Conservation (phyloP, 169 alveolate species). For the Perkinsus chesapeaki region DNA sequence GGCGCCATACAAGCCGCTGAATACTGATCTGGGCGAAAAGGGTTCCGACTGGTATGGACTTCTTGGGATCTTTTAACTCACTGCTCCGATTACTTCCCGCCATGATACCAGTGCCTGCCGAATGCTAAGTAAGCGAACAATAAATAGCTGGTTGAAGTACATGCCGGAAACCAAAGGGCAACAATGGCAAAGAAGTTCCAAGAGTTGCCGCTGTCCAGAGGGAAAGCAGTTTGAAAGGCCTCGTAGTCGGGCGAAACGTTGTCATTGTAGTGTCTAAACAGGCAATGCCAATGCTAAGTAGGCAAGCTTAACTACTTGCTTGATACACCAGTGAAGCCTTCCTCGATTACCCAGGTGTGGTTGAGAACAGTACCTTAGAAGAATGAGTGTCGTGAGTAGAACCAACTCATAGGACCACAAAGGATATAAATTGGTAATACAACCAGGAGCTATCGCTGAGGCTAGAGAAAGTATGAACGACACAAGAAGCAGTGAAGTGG, state of each 20-base stretch:
- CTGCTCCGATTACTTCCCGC: slow-evolving; percentile 57
- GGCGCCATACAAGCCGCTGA: not conserved
- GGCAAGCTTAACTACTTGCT: not conserved
- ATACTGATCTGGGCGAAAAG: slow-evolving; percentile 39
- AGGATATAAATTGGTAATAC: not conserved
- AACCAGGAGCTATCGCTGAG: not conserved
- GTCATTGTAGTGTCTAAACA: not conserved
- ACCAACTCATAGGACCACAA: too few relatives aligned
- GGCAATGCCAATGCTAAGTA: not conserved
- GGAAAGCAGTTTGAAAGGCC: slow-evolving; percentile 26
- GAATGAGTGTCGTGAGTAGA: too few relatives aligned
- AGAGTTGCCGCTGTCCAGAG: slow-evolving; percentile 22
- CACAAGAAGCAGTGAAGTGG: not conserved
- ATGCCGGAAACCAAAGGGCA: slow-evolving; percentile 53
- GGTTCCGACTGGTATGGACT: slow-evolving; percentile 57
- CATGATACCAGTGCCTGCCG: slow-evolving; percentile 46
- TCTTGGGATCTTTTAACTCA: slow-evolving; percentile 47
- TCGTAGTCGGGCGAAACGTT: slow-evolving; percentile 15
- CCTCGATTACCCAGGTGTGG: not conserved
- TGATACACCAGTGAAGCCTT: not conserved
- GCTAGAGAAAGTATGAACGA: not conserved
- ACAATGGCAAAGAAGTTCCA: slow-evolving; percentile 35
- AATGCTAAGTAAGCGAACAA: not conserved
- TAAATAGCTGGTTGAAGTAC: not conserved
- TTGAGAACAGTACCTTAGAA: not conserved